Percentiles rank a stretch among this genome's conserved stretches.
phyloP scores from a whole-genome alignment of 1,284 basidiomycete species.

The Ceratobasidium papillatum region DNA sequence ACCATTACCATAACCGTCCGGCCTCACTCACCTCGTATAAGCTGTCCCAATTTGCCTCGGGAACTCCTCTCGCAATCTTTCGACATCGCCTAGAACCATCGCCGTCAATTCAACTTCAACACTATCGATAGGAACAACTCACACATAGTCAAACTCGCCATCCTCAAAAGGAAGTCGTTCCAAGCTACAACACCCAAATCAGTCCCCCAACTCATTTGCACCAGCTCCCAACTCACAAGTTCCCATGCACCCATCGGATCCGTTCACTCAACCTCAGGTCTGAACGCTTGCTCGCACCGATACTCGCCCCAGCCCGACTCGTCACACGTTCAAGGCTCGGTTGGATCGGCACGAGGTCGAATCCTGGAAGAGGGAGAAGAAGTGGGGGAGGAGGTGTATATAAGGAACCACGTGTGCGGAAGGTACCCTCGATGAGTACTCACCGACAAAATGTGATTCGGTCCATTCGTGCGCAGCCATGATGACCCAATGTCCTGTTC shows the following conservation, averaged over 20 bases:
- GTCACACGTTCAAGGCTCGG: constrained; percentile 39
- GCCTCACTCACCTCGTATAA: constrained; percentile 24
- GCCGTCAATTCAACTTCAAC: neutral
- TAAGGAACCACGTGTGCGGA: constrained; percentile 10
- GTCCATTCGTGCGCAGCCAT: constrained; percentile 41
- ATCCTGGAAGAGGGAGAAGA: constrained; percentile 31
- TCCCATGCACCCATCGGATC: constrained; percentile 38
- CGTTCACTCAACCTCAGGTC: constrained; percentile 26
- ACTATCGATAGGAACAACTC: neutral
- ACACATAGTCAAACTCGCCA: constrained; percentile 34
- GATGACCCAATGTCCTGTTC: constrained; percentile 43
- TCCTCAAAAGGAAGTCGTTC: constrained; percentile 24
- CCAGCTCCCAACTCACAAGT: constrained; percentile 33
- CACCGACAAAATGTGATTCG: constrained; percentile 42
- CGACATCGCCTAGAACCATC: constrained; percentile 26
- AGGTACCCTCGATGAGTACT: neutral
- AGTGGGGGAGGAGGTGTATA: neutral
- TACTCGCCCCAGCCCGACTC: constrained; percentile 3
- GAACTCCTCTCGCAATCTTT: constrained; percentile 35
- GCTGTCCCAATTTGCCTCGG: constrained; percentile 32
- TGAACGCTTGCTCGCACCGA: neutral
- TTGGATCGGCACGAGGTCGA: constrained; percentile 44
- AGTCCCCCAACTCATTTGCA: neutral
- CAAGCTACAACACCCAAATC: constrained; percentile 18
- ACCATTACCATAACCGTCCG: neutral